Evolutionary conservation across 768 basidiomycete genomes (phyloP), one percentile per base, ranked within the genome.

Genomic region (Peribolospora kevripleyi): DNA sequence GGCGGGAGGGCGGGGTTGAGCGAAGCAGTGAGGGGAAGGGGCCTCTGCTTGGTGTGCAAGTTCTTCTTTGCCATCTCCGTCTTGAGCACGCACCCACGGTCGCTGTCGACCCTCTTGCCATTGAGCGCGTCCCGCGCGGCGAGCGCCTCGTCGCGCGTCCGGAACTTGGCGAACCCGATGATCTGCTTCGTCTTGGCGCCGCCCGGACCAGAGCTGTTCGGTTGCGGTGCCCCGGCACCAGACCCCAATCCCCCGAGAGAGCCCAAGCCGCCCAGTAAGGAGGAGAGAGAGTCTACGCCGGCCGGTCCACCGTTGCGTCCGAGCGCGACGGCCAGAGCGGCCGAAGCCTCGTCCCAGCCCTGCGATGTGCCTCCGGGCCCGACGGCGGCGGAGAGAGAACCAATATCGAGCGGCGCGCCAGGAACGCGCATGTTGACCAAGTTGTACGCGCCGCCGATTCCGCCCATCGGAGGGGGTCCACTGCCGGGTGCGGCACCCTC

Each of bases 1-100:
- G 53, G 6, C 42, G 46, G n/a, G 9, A 36, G 51, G 50, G 48
- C 41, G 48, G n/a, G 46, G 25, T 3, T 46, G 50, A 5, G 54
- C 49, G 56, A 52, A 8, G 68, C 70, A 42, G 70, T 70, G 14
- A 77, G 71, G 5, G 77, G 77, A n/a, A 86, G 79, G 3, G 83
- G 83, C 45, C 85, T 25, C 25, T 25, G 73, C 71, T 91, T 93
- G 14, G 88, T 91, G 64, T 98, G 91, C 45, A 98, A 68, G 64
- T 98, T 97, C 76, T 98, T 98, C 77, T 97, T 97, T 14, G 93
- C 93, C 90, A 98, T 95, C 70, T 97, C 93, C 25, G 91, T 93
- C 68, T 95, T 97, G 45, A 98, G 68, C 3, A 88, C 81, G 0
- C 84, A 79, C 10, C 87, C 87, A 63, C 86, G 87, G 68, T 95